Base-by-base conservation (phyloP, 345 rosid genomes). In the Erucastrum elatum region DNA sequence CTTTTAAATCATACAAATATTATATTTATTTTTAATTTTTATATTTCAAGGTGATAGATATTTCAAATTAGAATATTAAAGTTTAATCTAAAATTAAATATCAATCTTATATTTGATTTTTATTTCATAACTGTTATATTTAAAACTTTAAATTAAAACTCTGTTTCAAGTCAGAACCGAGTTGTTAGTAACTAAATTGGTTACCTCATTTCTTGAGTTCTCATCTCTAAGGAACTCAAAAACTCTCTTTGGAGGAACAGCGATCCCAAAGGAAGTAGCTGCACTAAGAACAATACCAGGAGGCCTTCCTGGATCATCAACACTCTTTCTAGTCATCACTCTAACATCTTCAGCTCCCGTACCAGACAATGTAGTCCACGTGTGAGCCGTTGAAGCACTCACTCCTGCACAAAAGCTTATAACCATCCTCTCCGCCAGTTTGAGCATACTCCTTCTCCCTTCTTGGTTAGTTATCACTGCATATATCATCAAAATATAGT, bases 231-330 rank as follows among this genome's bases (percentile, higher is more conserved):
- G 96, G 76, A 95, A 95, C 80, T 93, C 91, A 6, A 95, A 93
- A 26, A 91, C 90, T 58, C 87, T 76, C 60, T 89, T 87, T 0
- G 97, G 98, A 1, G 93, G 80, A 65, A 93, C 93, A 16, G 97
- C 97, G 64, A 95, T 90, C 99, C 99, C 91, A 80, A 95, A 95
- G 3, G 98, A 95, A 82, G 96, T 93, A 1, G 99, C 98, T 58
- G 99, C 99, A 68, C 97, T 93, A 17, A 95, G 88, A 34, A 95
- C 96, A 82, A 93, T 93, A 46, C 99, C 99, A 0, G 98, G 94
- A 26, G 98, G 98, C 74, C 97, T 86, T 53, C 98, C 98, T 1
- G 99, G 99, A 76, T 95, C 99, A 76, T 93, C 94, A 0, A 90
- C 84, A 31, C 98, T 95, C 84, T 93, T 93, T 39, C 99, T 77